These are phyloP conservation scores for Tubosaeta sp. DNA, from an alignment of 768 basidiomycete species.

Conservation along the genomic window DNA sequence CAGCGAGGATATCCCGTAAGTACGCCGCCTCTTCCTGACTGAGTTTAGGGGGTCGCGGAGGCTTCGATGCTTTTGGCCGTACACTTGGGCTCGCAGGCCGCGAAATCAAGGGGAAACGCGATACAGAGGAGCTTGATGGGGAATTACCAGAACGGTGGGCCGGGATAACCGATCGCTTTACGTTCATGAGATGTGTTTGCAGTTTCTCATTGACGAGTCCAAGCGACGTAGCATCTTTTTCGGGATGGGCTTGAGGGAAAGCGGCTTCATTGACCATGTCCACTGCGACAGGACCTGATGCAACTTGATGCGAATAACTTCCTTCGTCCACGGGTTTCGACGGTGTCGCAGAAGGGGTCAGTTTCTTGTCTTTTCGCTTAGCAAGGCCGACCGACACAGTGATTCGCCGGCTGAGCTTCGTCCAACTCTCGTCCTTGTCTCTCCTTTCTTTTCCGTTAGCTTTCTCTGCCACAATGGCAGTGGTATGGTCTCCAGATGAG, in stretches of 20 bases:
- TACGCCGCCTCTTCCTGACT: constrained; percentile 59
- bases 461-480: constrained; percentile 34
- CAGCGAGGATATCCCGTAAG: constrained; percentile 64
- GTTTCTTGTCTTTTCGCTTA: constrained; percentile 35
- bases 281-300: constrained; percentile 7
- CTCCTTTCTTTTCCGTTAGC: constrained; percentile 34
- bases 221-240: constrained; percentile 21
- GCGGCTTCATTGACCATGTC: constrained; percentile 2
- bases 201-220: constrained; percentile 25
- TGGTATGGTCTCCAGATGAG: constrained; percentile 30
- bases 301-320: constrained; percentile 1
- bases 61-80: constrained; percentile 35
- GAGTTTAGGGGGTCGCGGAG: constrained; percentile 51
- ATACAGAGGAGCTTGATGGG: constrained; percentile 12
- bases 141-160: constrained; percentile 19
- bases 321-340: constrained; percentile 28
- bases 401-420: constrained; percentile 60
- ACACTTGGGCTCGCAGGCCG: constrained; percentile 27
- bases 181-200: constrained; percentile 21
- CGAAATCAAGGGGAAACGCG: constrained; percentile 23
- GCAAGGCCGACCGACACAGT: constrained; percentile 52
- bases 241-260: not conserved
- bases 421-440: constrained; percentile 49
- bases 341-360: constrained; percentile 11
- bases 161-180: constrained; percentile 24